Percentiles rank a stretch among this genome's conserved stretches.
phyloP scores from a whole-genome alignment of 2,329 filamentous ascomycete genomes.

The Samsoniella hepiali region DNA sequence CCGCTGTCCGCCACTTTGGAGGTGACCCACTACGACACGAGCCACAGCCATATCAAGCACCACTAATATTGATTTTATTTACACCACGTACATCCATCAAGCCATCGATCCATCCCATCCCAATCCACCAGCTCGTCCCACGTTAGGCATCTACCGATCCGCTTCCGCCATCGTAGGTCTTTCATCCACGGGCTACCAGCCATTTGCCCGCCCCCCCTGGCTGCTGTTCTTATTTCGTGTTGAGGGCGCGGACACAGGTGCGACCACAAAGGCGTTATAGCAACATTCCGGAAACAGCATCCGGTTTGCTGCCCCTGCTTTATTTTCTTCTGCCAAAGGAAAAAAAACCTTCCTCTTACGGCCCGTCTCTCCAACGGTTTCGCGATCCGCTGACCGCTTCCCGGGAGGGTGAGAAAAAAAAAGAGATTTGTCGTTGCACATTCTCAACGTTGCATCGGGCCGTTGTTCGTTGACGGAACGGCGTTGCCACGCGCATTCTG shows the following conservation, averaged over 20 bases:
- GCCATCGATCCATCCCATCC: background rate
- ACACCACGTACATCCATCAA: background rate
- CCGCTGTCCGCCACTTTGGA: background rate
- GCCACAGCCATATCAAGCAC: background rate
- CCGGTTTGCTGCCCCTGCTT: background rate
- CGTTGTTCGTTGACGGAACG: background rate
- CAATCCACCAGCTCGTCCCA: background rate
- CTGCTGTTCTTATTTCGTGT: background rate
- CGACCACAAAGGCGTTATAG: background rate
- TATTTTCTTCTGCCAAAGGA: background rate
- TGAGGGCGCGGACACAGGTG: too few species aligned
- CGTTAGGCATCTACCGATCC: background rate
- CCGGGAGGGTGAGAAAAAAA: too few species aligned
- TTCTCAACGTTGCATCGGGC: background rate
- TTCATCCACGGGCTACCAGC: too few species aligned
- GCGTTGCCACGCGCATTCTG: too few species aligned
- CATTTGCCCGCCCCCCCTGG: too few species aligned
- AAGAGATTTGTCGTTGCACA: background rate
- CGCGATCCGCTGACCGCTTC: background rate
- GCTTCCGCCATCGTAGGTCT: background rate
- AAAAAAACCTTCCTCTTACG: background rate
- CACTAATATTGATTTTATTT: background rate
- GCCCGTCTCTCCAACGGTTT: background rate
- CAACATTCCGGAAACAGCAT: background rate
- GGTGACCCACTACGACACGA: background rate